phyloP scores from a whole-genome alignment of 148 eudicot genomes.

The Chenopodium berlandieri region DNA sequence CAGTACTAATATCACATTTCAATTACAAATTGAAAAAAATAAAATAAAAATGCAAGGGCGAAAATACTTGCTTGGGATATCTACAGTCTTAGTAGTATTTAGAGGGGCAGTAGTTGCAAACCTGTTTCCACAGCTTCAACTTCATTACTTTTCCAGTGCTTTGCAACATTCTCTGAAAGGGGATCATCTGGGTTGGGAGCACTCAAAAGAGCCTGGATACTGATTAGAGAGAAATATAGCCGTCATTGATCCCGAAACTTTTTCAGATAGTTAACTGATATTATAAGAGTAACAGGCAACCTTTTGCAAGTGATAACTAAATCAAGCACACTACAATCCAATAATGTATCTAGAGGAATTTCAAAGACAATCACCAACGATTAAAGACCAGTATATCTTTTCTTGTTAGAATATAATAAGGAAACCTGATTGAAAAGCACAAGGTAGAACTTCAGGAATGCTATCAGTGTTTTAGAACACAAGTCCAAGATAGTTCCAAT shows the following conservation, averaged over 20 bases:
- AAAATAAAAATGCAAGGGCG: background rate
- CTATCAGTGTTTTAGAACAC: background rate
- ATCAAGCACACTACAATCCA: background rate
- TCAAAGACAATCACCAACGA: background rate
- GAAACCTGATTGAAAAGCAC: constrained; percentile 2
- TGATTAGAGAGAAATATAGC: constrained; percentile 24
- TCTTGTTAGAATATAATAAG: background rate
- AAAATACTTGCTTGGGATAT: background rate
- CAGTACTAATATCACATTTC: background rate
- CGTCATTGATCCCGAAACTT: background rate
- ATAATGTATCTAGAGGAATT: background rate
- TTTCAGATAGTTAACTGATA: background rate
- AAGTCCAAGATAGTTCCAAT: background rate
- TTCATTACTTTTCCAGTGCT: constrained; percentile 95
- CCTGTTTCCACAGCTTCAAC: constrained; percentile 98
- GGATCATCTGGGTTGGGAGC: constrained; percentile 99
- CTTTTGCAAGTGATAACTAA: background rate
- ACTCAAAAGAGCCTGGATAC: constrained; percentile 97
- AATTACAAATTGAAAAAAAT: background rate
- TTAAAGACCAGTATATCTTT: background rate
- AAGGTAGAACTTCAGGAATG: background rate
- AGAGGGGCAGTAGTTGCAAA: constrained; percentile 15
- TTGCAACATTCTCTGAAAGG: constrained; percentile 93
- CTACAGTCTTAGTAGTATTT: background rate
- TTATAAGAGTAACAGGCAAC: background rate